Conservation (phyloP, 1,284 basidiomycete genomes). For the Paramarasmius palmivorus region DNA sequence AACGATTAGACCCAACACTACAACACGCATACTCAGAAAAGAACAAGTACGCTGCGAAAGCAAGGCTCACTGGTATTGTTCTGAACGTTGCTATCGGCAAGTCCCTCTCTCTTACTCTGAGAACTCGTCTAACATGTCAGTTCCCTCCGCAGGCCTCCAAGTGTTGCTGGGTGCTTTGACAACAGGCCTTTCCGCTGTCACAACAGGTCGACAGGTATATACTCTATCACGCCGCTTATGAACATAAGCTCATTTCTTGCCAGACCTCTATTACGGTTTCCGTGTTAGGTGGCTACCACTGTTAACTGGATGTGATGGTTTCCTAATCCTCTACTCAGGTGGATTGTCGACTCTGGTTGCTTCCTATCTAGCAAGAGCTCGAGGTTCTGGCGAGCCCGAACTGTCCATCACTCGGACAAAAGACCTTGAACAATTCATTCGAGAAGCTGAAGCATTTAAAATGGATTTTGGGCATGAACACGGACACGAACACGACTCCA, state of each 20-base stretch:
- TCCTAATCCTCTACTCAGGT: constrained; percentile 40
- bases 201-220: constrained; percentile 38
- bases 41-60: constrained; percentile 40
- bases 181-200: constrained; percentile 60
- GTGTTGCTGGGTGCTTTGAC: constrained; percentile 68
- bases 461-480: constrained; percentile 53
- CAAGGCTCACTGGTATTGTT: constrained; percentile 41
- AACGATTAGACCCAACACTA: constrained; percentile 47
- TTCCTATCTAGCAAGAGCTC: constrained; percentile 66
- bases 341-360: constrained; percentile 65
- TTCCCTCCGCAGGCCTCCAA: constrained; percentile 40
- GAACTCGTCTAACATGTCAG: background rate
- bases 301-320: background rate
- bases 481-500: constrained; percentile 24
- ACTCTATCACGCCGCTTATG: constrained; percentile 11
- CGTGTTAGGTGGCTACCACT: constrained; percentile 27
- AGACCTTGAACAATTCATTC: constrained; percentile 64
- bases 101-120: background rate
- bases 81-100: constrained; percentile 54
- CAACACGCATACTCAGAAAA: constrained; percentile 37
- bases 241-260: constrained; percentile 1
- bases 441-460: constrained; percentile 55
- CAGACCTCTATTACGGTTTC: constrained; percentile 39
- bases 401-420: constrained; percentile 49
- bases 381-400: constrained; percentile 70